Conservation (phyloP, 192 early-diverging fungal genomes). For the Mortierella alpina region DNA sequence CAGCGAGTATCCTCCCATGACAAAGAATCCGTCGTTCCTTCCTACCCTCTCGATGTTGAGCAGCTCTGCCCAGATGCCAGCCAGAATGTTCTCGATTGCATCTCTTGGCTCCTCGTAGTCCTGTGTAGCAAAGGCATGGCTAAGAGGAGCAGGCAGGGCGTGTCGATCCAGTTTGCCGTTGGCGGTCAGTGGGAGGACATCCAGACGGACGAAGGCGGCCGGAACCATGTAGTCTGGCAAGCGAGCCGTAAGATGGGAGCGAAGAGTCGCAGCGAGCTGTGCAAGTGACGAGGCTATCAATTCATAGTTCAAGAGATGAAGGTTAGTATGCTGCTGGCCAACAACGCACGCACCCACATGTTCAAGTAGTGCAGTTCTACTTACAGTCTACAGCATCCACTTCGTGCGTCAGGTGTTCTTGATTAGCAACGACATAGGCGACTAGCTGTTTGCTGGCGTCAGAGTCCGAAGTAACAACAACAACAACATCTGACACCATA, state of each 20-base stretch:
- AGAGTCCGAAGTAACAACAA: no score
- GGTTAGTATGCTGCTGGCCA: no score
- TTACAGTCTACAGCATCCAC: no score
- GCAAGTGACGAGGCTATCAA: neutral
- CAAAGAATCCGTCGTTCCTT: conserved; percentile 19
- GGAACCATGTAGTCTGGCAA: conserved; percentile 78
- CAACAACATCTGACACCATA: no score
- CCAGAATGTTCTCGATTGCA: conserved; percentile 8
- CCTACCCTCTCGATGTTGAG: conserved; percentile 13
- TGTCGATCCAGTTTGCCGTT: conserved; percentile 49
- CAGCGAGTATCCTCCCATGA: conserved; percentile 18
- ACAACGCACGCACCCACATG: no score
- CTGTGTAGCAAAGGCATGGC: neutral
- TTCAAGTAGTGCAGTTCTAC: no score
- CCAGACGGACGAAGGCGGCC: conserved; percentile 31
- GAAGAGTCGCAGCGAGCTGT: conserved; percentile 34
- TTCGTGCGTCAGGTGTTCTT: no score
- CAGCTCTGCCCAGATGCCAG: conserved; percentile 1
- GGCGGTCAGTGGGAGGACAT: conserved; percentile 30
- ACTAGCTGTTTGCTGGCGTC: no score
- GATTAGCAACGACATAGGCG: no score
- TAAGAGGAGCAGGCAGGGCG: conserved; percentile 36
- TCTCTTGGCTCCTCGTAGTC: conserved; percentile 17
- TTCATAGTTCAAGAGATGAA: no score
- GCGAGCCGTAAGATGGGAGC: conserved; percentile 59